Percentiles rank a stretch among this genome's conserved stretches.
Conservation (phyloP, 192 early-diverging fungal species). For the Pilaira anomala region DNA sequence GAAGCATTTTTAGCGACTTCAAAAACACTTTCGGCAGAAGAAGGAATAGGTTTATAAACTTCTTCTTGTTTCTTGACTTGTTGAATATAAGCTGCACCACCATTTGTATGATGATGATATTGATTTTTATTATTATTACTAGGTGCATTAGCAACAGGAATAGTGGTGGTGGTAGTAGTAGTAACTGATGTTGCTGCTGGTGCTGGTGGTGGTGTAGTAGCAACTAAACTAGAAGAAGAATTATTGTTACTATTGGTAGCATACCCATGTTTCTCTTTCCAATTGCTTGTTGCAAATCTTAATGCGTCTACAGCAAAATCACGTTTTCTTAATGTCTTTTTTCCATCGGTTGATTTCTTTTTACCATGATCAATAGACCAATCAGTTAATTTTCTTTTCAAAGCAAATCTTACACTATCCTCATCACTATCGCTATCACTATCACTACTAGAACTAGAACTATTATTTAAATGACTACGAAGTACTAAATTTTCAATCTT, state of each 20-base stretch:
- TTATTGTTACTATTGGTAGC: neutral
- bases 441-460: neutral
- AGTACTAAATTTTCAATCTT: too few species aligned
- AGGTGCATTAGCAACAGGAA: neutral
- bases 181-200: neutral
- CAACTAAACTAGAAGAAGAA: neutral
- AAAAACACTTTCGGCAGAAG: constrained; percentile 17
- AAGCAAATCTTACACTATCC: neutral
- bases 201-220: neutral
- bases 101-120: neutral
- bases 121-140: too few species aligned
- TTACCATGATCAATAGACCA: neutral
- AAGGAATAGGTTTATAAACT: neutral
- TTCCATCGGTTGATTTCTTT: neutral
- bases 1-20: constrained; percentile 24
- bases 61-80: neutral
- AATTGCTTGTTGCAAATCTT: neutral
- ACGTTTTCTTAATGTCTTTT: neutral
- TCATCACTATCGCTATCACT: constrained; percentile 4
- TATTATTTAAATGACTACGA: too few species aligned
- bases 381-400: constrained; percentile 8
- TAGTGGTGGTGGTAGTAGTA: neutral
- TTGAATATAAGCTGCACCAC: neutral
- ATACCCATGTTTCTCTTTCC: constrained; percentile 15
- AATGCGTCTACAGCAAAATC: constrained; percentile 15